Conservation (phyloP, 345 rosid species). For the Aethionema arabicum region DNA sequence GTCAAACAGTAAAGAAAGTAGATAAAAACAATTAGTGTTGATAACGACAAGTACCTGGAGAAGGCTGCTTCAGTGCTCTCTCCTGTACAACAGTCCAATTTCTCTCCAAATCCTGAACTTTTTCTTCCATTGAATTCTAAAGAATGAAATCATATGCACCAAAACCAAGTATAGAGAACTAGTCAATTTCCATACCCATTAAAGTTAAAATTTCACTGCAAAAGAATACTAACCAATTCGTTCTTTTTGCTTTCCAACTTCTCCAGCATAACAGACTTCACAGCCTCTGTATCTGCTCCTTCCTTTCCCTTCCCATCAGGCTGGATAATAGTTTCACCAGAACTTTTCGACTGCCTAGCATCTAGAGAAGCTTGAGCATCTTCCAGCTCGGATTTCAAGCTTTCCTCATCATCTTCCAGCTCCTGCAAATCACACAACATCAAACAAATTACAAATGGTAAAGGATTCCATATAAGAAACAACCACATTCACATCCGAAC, state of each 20-base stretch:
- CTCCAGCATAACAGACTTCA: conserved; percentile 45
- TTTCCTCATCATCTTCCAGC: conserved; percentile 60
- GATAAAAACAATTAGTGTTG: background rate
- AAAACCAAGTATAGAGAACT: conserved; percentile 16
- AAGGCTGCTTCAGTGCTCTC: conserved; percentile 67
- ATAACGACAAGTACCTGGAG: conserved; percentile 59
- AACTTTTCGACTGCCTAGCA: conserved; percentile 34
- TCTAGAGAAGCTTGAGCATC: conserved; percentile 40
- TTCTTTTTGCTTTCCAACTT: conserved; percentile 74
- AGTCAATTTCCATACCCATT: conserved; percentile 13
- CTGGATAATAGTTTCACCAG: conserved; percentile 35
- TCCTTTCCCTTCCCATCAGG: conserved; percentile 38
- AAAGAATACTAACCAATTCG: conserved; percentile 53
- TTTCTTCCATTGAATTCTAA: conserved; percentile 68
- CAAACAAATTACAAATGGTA: conserved; percentile 2
- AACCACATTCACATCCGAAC: conserved; percentile 13
- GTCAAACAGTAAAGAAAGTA: conserved; percentile 6
- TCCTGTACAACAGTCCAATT: conserved; percentile 72
- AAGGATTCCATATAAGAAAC: background rate
- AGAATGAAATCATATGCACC: conserved; percentile 8
- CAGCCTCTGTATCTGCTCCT: conserved; percentile 45
- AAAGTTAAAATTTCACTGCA: background rate
- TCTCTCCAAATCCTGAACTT: conserved; percentile 66
- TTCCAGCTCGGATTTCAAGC: conserved; percentile 54
- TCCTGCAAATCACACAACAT: conserved; percentile 46